phyloP scores from a whole-genome alignment of 805 yeast genomes.

The Maudiozyma bulderi region DNA sequence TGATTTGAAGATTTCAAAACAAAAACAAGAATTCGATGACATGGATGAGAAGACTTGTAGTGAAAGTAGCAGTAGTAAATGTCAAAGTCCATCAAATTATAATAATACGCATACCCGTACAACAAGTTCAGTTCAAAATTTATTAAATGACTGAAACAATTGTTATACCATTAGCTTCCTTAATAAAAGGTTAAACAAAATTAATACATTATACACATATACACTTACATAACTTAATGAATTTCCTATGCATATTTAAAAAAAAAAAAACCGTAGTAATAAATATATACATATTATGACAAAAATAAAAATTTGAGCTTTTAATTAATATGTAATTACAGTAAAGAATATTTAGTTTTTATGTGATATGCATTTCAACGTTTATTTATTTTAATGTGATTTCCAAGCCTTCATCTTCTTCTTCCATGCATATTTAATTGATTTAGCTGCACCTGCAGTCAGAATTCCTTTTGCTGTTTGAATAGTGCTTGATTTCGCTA shows the following conservation, averaged over 20 bases:
- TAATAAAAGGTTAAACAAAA: neutral
- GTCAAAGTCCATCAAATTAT: slow-evolving; percentile 12
- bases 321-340: too few species aligned
- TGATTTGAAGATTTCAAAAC: neutral
- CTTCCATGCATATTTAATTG: slow-evolving; percentile 66
- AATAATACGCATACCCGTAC: slow-evolving; percentile 11
- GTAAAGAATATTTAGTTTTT: too few species aligned
- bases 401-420: slow-evolving; percentile 40
- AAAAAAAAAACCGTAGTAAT: neutral
- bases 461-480: slow-evolving; percentile 78
- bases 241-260: neutral
- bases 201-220: neutral
- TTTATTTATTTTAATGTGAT: neutral
- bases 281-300: neutral
- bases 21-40: slow-evolving; percentile 4
- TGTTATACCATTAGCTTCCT: neutral
- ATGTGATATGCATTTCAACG: neutral
- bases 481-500: slow-evolving; percentile 55
- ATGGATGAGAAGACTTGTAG: slow-evolving; percentile 25
- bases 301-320: too few species aligned
- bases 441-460: slow-evolving; percentile 74
- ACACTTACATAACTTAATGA: neutral
- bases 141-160: slow-evolving; percentile 4
- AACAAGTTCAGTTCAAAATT: slow-evolving; percentile 5
- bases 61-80: slow-evolving; percentile 24